Evolutionary conservation across 108 stramenopile species (phyloP).

Genomic region (Cyclotella distinguenda): DNA sequence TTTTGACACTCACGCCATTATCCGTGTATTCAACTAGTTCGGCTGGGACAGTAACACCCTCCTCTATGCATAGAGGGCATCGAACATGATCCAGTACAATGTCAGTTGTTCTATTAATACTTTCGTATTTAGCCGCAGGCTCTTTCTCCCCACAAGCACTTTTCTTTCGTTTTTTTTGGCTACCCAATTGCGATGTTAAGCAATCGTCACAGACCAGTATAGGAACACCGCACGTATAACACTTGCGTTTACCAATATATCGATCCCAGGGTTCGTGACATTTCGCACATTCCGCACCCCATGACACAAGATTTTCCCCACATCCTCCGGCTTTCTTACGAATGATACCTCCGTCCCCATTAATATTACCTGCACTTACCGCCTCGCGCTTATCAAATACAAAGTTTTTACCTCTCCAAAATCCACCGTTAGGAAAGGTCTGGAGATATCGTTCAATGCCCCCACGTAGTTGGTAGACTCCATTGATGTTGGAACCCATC

Average conservation of each 20-base stretch:
- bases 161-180: conserved; percentile 33
- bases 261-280: conserved; percentile 85
- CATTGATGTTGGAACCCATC: conserved; percentile 76
- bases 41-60: conserved; percentile 78
- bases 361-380: conserved; percentile 65
- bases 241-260: conserved; percentile 91
- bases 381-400: conserved; percentile 92
- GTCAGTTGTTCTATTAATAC: too few relatives aligned
- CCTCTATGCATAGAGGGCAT: conserved; percentile 84
- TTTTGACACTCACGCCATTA: conserved; percentile 71
- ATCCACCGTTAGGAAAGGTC: conserved; percentile 83
- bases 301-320: conserved; percentile 22
- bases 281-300: conserved; percentile 53
- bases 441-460: conserved; percentile 86
- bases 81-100: conserved; percentile 47
- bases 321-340: conserved; percentile 39
- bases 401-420: conserved; percentile 82
- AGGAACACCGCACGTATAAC: conserved; percentile 87
- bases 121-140: conserved; percentile 1
- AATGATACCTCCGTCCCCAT: conserved; percentile 84
- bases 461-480: conserved; percentile 88
- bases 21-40: conserved; percentile 81
- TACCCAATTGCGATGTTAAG: conserved; percentile 57
- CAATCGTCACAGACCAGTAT: conserved; percentile 84
- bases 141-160: conserved; percentile 15